A percentile compares a stretch with the other conserved stretches of the same genome.
Evolutionary conservation across 106 monocot genomes (phyloP).

Genomic region (Xerophyta viscosa): DNA sequence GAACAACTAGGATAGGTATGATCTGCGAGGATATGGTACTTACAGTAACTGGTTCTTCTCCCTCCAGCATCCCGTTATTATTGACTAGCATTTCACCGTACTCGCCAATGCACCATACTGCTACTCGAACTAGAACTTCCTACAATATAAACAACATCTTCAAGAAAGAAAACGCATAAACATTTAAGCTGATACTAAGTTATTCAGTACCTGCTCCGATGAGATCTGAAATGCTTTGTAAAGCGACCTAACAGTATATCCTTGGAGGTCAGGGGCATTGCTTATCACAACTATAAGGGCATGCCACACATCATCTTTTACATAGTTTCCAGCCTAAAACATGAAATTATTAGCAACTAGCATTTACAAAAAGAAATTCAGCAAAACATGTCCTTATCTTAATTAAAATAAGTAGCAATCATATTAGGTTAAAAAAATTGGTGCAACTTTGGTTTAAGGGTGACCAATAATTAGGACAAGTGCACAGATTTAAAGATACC

Average conservation of each 20-base stretch:
- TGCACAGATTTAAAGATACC: too few relatives aligned
- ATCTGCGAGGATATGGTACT: conserved; percentile 21
- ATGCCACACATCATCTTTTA: conserved; percentile 99
- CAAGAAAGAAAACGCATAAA: neutral
- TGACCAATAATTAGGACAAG: too few relatives aligned
- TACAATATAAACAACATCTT: conserved; percentile 18
- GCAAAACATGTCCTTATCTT: too few relatives aligned
- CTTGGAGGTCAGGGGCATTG: conserved; percentile 96
- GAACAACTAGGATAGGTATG: too few relatives aligned
- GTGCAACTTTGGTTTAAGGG: too few relatives aligned
- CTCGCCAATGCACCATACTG: conserved; percentile 98
- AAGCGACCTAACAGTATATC: conserved; percentile 84
- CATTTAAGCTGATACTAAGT: neutral
- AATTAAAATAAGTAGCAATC: too few relatives aligned
- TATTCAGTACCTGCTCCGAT: conserved; percentile 58
- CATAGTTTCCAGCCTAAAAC: conserved; percentile 63
- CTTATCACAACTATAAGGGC: conserved; percentile 87
- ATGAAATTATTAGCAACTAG: neutral
- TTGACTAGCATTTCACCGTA: conserved; percentile 94
- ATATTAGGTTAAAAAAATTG: too few relatives aligned
- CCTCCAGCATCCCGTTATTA: conserved; percentile 61
- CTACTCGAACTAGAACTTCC: conserved; percentile 80
- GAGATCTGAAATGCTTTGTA: conserved; percentile 76
- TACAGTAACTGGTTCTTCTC: conserved; percentile 84
- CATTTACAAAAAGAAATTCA: neutral